A percentile compares a stretch with the other conserved stretches of the same genome.
These are phyloP conservation scores for Camellia granthamiana DNA, from an alignment of 148 eudicot genomes.

Conservation along the genomic window DNA sequence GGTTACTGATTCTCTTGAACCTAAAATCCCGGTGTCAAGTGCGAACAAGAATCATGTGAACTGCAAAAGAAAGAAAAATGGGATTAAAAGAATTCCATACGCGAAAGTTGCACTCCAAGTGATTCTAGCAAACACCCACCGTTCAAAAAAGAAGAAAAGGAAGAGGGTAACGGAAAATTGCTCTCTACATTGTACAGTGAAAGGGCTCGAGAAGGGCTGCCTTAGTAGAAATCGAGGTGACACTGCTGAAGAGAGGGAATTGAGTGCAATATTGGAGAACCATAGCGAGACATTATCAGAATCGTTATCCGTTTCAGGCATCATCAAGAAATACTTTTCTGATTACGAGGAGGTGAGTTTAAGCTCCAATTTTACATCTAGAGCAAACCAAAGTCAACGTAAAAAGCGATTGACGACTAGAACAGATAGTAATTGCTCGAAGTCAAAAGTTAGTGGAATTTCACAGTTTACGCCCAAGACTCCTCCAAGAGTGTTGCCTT, in stretches of 20 bases:
- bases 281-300: conserved; percentile 39
- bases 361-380: conserved; percentile 20
- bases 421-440: conserved; percentile 1
- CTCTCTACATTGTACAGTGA: background rate
- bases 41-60: conserved; percentile 13
- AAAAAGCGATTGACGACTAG: conserved; percentile 8
- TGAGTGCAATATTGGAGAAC: conserved; percentile 24
- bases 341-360: conserved; percentile 44
- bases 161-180: conserved; percentile 7
- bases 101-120: conserved; percentile 20
- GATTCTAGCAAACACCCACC: background rate
- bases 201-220: conserved; percentile 14
- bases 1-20: conserved; percentile 9
- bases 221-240: conserved; percentile 7
- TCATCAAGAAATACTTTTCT: conserved; percentile 60
- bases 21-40: background rate
- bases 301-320: conserved; percentile 49
- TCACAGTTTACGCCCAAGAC: conserved; percentile 15
- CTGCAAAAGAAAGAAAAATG: conserved; percentile 21
- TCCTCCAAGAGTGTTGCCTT: conserved; percentile 16
- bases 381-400: conserved; percentile 4
- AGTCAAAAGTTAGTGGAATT: background rate
- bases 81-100: conserved; percentile 18
- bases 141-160: conserved; percentile 22
- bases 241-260: background rate